Evolutionary conservation across 2,329 filamentous ascomycete species (phyloP).

Genomic region (Trichophyton mentagrophytes): DNA sequence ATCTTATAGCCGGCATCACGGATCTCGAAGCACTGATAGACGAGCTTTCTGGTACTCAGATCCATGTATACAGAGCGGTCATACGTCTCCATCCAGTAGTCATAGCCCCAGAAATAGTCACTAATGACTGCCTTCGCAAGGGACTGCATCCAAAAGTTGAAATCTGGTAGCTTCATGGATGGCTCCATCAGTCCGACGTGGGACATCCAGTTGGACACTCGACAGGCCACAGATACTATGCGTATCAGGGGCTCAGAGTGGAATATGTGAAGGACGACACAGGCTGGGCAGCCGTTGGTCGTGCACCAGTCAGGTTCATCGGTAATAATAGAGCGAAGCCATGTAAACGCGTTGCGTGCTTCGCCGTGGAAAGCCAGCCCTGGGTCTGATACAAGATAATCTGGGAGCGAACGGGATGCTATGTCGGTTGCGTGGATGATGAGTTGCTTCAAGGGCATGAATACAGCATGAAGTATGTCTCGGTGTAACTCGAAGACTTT

Average conservation of each 20-base stretch:
- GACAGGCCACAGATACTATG: slow-evolving; percentile 31
- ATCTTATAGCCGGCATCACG: slow-evolving; percentile 13
- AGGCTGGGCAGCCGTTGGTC: slow-evolving; percentile 42
- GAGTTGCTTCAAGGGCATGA: slow-evolving; percentile 46
- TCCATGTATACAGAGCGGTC: slow-evolving; percentile 28
- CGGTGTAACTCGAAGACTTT: slow-evolving; percentile 39
- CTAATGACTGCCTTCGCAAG: slow-evolving; percentile 30
- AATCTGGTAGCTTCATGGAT: slow-evolving; percentile 18
- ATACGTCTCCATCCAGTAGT: slow-evolving; percentile 32
- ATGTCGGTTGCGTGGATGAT: slow-evolving; percentile 43
- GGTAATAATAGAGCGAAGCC: slow-evolving; percentile 45
- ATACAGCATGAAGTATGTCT: slow-evolving; percentile 46
- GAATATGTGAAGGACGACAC: slow-evolving; percentile 31
- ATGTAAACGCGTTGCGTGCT: slow-evolving; percentile 45
- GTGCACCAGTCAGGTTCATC: slow-evolving; percentile 47
- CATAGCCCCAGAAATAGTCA: slow-evolving; percentile 32
- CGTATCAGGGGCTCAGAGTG: slow-evolving; percentile 35
- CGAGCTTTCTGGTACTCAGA: slow-evolving; percentile 28
- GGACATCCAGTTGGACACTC: slow-evolving; percentile 26
- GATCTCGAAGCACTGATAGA: slow-evolving; percentile 29
- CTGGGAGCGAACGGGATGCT: slow-evolving; percentile 39
- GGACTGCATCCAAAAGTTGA: slow-evolving; percentile 29
- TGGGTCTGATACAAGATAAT: slow-evolving; percentile 38
- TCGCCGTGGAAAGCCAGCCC: slow-evolving; percentile 46
- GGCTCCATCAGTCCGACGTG: slow-evolving; percentile 16